A percentile compares a stretch with the other conserved stretches of the same genome.
Evolutionary conservation across 345 rosid species (phyloP).

Genomic region (Salix dunnii): DNA sequence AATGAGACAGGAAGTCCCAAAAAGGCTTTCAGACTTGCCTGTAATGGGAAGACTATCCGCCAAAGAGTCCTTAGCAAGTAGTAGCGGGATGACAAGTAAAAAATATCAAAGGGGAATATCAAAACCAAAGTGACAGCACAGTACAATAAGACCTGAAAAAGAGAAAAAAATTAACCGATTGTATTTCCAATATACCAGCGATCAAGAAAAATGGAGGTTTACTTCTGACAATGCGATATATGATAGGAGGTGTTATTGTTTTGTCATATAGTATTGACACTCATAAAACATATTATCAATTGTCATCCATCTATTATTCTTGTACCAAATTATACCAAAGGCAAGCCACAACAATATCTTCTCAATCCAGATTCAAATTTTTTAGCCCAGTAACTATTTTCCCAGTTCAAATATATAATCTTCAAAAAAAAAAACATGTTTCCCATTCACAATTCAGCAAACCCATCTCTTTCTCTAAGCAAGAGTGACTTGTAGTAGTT

Average conservation of each 20-base stretch:
- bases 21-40: conserved; percentile 46
- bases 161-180: not conserved
- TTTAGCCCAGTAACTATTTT: not conserved
- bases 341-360: not conserved
- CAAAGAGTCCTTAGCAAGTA: conserved; percentile 79
- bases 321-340: not conserved
- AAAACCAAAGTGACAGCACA: conserved; percentile 55
- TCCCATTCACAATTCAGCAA: not conserved
- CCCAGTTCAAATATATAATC: not conserved
- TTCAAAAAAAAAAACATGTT: not conserved
- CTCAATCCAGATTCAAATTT: not conserved
- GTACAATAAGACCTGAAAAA: conserved; percentile 76
- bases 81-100: conserved; percentile 75
- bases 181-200: not conserved
- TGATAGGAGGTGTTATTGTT: not conserved
- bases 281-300: not conserved
- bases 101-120: conserved; percentile 84
- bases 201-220: not conserved
- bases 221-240: not conserved
- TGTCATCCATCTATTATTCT: not conserved
- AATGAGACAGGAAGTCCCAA: not conserved
- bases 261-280: not conserved
- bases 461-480: conserved; percentile 7
- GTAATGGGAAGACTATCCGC: conserved; percentile 83
- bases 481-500: not conserved